Evolutionary conservation across 805 yeast genomes (phyloP).

Genomic region (Candida xiaguanensis): DNA sequence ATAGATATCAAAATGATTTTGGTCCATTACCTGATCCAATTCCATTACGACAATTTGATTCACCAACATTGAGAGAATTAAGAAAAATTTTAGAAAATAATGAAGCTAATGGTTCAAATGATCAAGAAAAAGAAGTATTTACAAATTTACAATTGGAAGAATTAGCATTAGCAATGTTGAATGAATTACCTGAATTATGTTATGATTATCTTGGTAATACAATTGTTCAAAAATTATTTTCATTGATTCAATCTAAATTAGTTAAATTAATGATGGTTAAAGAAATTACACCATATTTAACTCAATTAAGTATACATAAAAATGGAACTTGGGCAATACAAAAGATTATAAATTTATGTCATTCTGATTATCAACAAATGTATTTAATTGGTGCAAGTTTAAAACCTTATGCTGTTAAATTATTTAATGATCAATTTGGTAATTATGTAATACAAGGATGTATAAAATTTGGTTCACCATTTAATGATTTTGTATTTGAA

Average conservation of each 20-base stretch:
- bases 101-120: conserved; percentile 15
- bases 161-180: conserved; percentile 76
- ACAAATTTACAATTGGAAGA: conserved; percentile 70
- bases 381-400: conserved; percentile 64
- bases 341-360: conserved; percentile 73
- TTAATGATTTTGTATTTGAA: conserved; percentile 86
- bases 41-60: conserved; percentile 70
- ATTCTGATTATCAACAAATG: conserved; percentile 50
- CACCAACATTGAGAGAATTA: conserved; percentile 83
- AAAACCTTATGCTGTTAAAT: conserved; percentile 75
- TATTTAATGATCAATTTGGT: conserved; percentile 94
- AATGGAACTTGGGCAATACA: conserved; percentile 99
- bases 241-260: conserved; percentile 57
- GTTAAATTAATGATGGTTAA: conserved; percentile 79
- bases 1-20: conserved; percentile 49
- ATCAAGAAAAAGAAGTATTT: conserved; percentile 9
- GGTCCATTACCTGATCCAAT: conserved; percentile 78
- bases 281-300: conserved; percentile 70
- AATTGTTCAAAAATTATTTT: conserved; percentile 86
- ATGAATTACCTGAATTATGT: conserved; percentile 85
- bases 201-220: conserved; percentile 95
- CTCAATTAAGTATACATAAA: conserved; percentile 92
- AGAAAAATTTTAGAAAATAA: conserved; percentile 53
- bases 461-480: conserved; percentile 82
- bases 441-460: conserved; percentile 95